These are phyloP conservation scores for Dendrobium officinale DNA, from an alignment of 106 monocot species.

Conservation along the genomic window DNA sequence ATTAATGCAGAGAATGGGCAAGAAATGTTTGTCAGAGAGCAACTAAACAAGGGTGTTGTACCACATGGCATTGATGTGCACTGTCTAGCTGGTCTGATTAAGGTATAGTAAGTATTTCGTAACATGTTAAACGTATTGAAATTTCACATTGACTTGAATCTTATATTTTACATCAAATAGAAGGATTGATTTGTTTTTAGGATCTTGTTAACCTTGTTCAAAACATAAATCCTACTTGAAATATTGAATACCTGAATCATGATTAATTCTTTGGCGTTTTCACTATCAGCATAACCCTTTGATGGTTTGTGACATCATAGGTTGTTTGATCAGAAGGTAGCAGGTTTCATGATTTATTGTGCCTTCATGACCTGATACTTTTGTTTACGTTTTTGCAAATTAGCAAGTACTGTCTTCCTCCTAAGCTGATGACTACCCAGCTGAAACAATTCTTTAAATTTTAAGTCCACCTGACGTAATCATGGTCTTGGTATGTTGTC, in stretches of 20 bases:
- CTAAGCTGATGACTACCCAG: neutral
- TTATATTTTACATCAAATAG: neutral
- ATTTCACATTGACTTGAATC: neutral
- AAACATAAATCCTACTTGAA: neutral
- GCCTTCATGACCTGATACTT: neutral
- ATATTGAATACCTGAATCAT: neutral
- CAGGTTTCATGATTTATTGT: neutral
- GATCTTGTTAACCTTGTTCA: neutral
- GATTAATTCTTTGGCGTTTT: neutral
- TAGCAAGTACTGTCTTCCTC: neutral
- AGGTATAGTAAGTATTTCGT: slow-evolving; percentile 20
- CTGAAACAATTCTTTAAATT: too few relatives aligned
- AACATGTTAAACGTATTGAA: neutral
- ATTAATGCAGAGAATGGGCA: slow-evolving; percentile 45
- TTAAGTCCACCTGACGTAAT: too few relatives aligned
- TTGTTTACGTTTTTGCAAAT: neutral
- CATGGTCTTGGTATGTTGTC: too few relatives aligned
- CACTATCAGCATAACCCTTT: neutral
- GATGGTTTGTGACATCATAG: neutral
- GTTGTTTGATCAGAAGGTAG: neutral
- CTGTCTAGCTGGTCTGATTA: slow-evolving; percentile 47
- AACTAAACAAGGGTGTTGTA: slow-evolving; percentile 33
- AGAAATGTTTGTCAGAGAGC: slow-evolving; percentile 31
- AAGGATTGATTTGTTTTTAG: neutral
- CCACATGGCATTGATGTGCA: slow-evolving; percentile 36